Conservation (phyloP, 1,139 yeast genomes). For the Diutina ranongensis region DNA sequence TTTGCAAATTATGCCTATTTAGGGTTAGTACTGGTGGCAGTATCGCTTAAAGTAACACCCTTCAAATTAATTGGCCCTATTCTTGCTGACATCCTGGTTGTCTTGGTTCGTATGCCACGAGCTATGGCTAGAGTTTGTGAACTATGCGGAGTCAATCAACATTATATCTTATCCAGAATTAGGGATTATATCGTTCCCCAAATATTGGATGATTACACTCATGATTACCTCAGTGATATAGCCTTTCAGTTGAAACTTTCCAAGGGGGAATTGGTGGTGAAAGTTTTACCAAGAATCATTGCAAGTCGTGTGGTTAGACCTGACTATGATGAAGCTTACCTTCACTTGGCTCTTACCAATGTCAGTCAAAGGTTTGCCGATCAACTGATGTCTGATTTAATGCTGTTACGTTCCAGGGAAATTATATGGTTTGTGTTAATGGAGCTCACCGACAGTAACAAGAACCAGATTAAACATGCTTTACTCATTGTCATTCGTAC, state of each 20-base stretch:
- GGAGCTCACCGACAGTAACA: neutral
- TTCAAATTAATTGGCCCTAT: neutral
- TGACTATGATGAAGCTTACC: neutral
- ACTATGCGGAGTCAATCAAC: neutral
- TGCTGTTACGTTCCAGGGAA: neutral
- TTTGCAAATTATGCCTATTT: neutral
- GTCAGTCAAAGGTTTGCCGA: neutral
- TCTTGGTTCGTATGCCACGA: neutral
- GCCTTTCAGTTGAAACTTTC: neutral
- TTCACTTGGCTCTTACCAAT: neutral
- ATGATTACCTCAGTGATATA: neutral
- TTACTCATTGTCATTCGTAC: neutral
- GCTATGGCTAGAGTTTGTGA: neutral
- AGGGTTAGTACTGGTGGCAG: neutral
- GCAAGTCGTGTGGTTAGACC: neutral
- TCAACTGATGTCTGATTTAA: neutral
- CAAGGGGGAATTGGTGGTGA: neutral
- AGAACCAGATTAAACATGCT: neutral
- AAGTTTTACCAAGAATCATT: neutral
- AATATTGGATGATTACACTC: neutral
- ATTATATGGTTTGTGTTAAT: neutral
- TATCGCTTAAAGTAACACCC: neutral
- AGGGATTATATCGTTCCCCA: neutral
- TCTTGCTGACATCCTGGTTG: neutral
- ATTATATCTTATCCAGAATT: neutral